These are phyloP conservation scores for Ganoderma resinaceum DNA, from an alignment of 1,284 basidiomycete species.

Conservation along the genomic window DNA sequence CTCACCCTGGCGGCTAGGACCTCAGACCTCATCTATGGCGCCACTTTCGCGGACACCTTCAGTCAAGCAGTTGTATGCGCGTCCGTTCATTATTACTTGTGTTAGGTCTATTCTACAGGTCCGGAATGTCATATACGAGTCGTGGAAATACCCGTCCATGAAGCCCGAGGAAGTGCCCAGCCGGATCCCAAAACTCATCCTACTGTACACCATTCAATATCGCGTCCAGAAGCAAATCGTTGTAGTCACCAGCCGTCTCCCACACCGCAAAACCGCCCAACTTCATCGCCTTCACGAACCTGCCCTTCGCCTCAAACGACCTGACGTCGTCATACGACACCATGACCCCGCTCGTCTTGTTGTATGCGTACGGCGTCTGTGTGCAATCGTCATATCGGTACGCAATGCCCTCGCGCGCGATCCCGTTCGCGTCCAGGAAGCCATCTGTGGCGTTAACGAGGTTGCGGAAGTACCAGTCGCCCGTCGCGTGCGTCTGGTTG, in stretches of 20 bases:
- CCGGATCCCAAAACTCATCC: neutral
- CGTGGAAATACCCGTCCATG: too few species aligned
- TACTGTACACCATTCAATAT: neutral
- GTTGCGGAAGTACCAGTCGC: conserved; percentile 51
- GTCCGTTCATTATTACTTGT: neutral
- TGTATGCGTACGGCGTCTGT: conserved; percentile 70
- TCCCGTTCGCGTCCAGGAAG: conserved; percentile 58
- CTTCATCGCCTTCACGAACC: conserved; percentile 42
- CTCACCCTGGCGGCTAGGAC: neutral
- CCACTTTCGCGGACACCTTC: neutral
- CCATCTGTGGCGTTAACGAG: conserved; percentile 51
- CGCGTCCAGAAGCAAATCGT: conserved; percentile 27
- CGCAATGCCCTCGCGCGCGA: conserved; percentile 49
- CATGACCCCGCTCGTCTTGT: conserved; percentile 52
- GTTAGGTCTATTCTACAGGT: neutral
- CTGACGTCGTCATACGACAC: conserved; percentile 63
- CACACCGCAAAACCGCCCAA: conserved; percentile 62
- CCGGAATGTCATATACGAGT: neutral
- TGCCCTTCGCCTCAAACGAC: conserved; percentile 64
- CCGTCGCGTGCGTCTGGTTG: conserved; percentile 51
- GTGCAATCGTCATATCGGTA: conserved; percentile 63
- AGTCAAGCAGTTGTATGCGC: neutral
- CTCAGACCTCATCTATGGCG: neutral
- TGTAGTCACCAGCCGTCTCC: conserved; percentile 58
- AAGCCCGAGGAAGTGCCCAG: neutral